Evolutionary conservation across 176 grass and related monocot genomes (phyloP).

Genomic region (Oropetium thomaeum): DNA sequence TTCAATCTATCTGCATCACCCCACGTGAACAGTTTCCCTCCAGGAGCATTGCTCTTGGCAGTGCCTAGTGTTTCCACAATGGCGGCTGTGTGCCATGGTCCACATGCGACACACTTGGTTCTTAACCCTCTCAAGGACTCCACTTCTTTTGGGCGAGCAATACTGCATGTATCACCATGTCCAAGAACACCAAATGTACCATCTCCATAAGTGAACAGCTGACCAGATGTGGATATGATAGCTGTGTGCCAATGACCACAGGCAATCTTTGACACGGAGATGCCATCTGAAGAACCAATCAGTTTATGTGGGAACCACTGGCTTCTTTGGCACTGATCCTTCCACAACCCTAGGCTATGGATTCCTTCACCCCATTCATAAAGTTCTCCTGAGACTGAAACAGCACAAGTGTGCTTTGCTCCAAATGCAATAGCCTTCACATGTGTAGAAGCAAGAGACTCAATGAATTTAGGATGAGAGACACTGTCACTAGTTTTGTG

Average conservation of each 20-base stretch:
- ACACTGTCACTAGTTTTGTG: conserved; percentile 60
- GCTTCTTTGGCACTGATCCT: conserved; percentile 42
- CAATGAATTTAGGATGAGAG: conserved; percentile 59
- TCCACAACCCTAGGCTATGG: conserved; percentile 37
- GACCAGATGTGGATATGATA: conserved; percentile 72
- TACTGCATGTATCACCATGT: conserved; percentile 60
- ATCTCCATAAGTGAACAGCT: conserved; percentile 82
- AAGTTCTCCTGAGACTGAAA: conserved; percentile 74
- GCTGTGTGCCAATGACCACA: conserved; percentile 93
- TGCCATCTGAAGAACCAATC: conserved; percentile 57
- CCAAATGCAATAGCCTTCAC: conserved; percentile 79
- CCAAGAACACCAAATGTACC: conserved; percentile 96
- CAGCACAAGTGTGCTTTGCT: conserved; percentile 69
- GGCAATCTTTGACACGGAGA: conserved; percentile 69
- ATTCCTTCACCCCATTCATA: conserved; percentile 79
- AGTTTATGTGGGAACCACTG: conserved; percentile 84
- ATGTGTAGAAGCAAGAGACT: conserved; percentile 58
- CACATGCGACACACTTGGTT: conserved; percentile 79
- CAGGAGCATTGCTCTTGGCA: conserved; percentile 67
- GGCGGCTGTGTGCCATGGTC: conserved; percentile 93
- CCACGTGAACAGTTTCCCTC: conserved; percentile 93
- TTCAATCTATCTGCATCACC: conserved; percentile 76
- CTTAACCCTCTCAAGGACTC: conserved; percentile 76
- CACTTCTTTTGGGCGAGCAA: conserved; percentile 74
- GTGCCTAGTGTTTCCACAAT: conserved; percentile 70